Base-by-base conservation (phyloP, 176 grass and related monocot genomes). In the Avena sativa region DNA sequence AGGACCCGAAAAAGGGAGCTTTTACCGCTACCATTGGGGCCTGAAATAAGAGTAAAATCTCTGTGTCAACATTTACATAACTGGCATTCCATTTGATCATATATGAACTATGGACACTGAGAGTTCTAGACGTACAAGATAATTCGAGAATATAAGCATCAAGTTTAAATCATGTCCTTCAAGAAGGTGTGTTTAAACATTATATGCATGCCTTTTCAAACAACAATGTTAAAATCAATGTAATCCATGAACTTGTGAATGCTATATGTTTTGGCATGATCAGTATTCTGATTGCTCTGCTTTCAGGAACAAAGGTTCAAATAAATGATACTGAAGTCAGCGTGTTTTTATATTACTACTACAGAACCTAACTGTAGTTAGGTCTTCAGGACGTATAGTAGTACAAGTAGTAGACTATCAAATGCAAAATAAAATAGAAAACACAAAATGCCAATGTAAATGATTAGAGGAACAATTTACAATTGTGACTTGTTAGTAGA, bases 1-100 rank as follows among this genome's bases (percentile, higher is more conserved):
- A 99, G 97, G 57, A 99, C 97, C 74, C 97, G 83, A 63, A 99
- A 99, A 86, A 99, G 94, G 87, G 97, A 99, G 86, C 97, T 99
- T 89, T 99, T 99, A 51, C 97, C 97, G 20, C 97, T 99, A 83
- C 97, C 97, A 90, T 99, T 99, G 12, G 97, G 94, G 86, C 97
- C 97, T 99, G 79, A 84, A 91, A 78, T 68, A 72, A 70, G 64
- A 86, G 13, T 25, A 83, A 65, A 80, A 74, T 56, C 4, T 48
- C 15, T 83, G 11, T 63, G 71, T 79, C 23, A 71, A 79, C 20
- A 62, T 77, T 75, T 51, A 53, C 19, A 84, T 43, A 70, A 43
- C 16, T 71, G 3, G 50, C 4, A 60, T 51, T 59, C 80, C 71
- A 44, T 79, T 51, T 65, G 74, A 74, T 74, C 0, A 74, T 58